A percentile compares a stretch with the other conserved stretches of the same genome.
Conservation (phyloP, 306 rosid genomes). For the Spatholobus suberectus region DNA sequence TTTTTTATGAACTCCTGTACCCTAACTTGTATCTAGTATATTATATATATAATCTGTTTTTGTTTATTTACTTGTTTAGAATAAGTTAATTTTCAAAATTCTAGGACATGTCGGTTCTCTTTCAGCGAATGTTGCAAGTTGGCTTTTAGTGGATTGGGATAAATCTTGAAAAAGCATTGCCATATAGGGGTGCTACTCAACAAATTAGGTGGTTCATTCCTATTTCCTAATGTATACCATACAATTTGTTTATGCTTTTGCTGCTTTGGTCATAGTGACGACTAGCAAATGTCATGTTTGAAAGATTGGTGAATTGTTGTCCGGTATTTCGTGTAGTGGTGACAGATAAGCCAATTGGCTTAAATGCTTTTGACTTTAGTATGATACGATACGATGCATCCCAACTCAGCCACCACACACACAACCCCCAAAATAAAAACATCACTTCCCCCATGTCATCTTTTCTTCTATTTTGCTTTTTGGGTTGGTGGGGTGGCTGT, state of each 20-base stretch:
- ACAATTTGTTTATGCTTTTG: background rate
- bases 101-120: conserved; percentile 1
- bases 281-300: conserved; percentile 3
- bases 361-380: conserved; percentile 16
- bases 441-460: background rate
- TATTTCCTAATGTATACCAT: background rate
- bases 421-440: background rate
- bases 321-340: conserved; percentile 16
- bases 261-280: conserved; percentile 32
- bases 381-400: background rate
- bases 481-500: conserved; percentile 30
- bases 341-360: conserved; percentile 17
- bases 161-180: conserved; percentile 1
- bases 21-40: background rate
- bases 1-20: conserved; percentile 25
- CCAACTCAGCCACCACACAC: background rate
- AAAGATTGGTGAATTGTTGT: background rate
- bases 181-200: background rate
- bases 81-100: background rate
- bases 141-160: conserved; percentile 15
- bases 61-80: background rate
- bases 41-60: background rate
- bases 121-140: conserved; percentile 19
- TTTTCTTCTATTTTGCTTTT: conserved; percentile 8
- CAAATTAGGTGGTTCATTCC: conserved; percentile 15